Evolutionary conservation across 306 rosid genomes (phyloP), one percentile per base, ranked within the genome.

Genomic region (Herpetospermum pedunculosum): DNA sequence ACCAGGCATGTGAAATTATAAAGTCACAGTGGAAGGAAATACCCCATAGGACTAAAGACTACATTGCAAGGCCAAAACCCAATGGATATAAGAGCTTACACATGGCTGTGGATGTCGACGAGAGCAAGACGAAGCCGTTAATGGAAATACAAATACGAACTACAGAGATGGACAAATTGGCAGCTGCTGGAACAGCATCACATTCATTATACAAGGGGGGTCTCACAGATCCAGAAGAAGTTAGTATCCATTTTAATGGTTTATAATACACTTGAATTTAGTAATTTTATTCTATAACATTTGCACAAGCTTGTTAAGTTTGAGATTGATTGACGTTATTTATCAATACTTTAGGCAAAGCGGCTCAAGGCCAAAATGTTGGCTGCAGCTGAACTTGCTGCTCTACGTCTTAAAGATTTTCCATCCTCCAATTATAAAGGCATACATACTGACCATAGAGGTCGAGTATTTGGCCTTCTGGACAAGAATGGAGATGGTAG

Each of bases 321-420:
- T 15, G 67, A 67, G 49, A 37, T 34, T 75, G 50, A 55, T 13
- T 38, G 62, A n/a, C n/a, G 26, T 58, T 60, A 34, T 53, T 76
- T 77, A 70, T 76, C 80, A 23, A 82, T 79, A 62, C 72, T 75
- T 75, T 80, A 94, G 97, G 96, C 96, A 32, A 89, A 84, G 86
- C 89, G 88, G 80, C 85, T 94, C 72, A 94, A 89, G 95, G 83
- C 95, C 46, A 84, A 86, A 53, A 77, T 88, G 93, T 77, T 94
- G 84, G 97, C 98, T 62, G 97, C 98, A 10, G 98, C 96, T 67
- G 98, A 91, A 83, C 85, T 91, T 75, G 94, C 98, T 69, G 97
- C 94, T 10, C 82, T 93, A 83, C 89, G 97, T 41, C 96, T 94
- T 26, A 84, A 78, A 73, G 98, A 91, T 83, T 70, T 89, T 73